Evolutionary conservation across 2,329 filamentous ascomycete species (phyloP), one percentile per base, ranked within the genome.

Genomic region (Nothophoma quercina): DNA sequence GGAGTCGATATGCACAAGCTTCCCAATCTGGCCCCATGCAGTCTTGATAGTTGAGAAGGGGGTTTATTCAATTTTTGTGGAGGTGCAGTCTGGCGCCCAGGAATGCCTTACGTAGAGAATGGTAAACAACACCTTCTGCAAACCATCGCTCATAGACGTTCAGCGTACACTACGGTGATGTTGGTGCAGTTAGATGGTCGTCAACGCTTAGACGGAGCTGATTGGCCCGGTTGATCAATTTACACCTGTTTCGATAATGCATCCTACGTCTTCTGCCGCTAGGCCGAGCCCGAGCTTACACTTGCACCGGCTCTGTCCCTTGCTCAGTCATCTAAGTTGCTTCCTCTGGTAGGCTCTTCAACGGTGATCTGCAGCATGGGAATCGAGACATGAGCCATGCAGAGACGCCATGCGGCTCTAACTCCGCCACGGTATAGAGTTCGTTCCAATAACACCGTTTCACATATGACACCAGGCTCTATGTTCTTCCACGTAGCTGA

Each of bases 331-430:
- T 54, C 30, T 43, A 42, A 54, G 53, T 22, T 45, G 41, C 50
- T 44, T 49, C 47, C 54, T 59, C 36, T 59, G 55, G 46, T 49
- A 53, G 49, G 51, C 43, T 45, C 54, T 57, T 58, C 58, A 63
- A 53, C 58, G 57, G 43, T 60, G 60, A 62, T 59, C 52, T 63
- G 58, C 62, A 43, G 57, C 61, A 65, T 64, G 54, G 60, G 55
- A 59, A 43, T 64, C 59, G 49, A 61, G 59, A 58, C 55, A 53
- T 42, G 53, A 59, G 60, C 62, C 62, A 64, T 67, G 69, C 67
- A 62, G 55, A 53, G 48, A 56, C 55, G 63, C 62, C 55, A 64
- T 68, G 68, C 68, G 66, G 65, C 67, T 71, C 63, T 62, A 43
- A 56, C 42, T 46, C 42, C 30, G 38, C 48, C 33, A 25, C 45